Evolutionary conservation across 345 rosid genomes (phyloP).

Genomic region (Odontarrhena argentea): DNA sequence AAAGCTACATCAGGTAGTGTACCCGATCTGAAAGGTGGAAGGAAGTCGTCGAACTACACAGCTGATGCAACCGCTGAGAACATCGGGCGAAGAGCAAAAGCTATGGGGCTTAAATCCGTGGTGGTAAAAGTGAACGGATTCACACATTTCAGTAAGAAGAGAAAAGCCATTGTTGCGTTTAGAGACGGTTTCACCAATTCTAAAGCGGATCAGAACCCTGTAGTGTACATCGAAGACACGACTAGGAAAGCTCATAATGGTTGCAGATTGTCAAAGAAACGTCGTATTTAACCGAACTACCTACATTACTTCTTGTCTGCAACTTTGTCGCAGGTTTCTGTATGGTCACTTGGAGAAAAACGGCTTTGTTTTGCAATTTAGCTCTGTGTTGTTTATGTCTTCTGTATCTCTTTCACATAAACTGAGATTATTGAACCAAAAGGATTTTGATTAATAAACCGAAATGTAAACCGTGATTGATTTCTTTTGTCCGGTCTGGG

Average conservation of each 20-base stretch:
- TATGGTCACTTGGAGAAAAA: not conserved
- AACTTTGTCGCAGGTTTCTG: not conserved
- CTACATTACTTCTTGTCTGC: not conserved
- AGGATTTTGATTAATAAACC: conserved; percentile 20
- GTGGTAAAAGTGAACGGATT: conserved; percentile 86
- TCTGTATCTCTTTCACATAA: not conserved
- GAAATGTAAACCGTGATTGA: not conserved
- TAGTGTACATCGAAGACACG: conserved; percentile 76
- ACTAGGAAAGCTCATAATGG: conserved; percentile 88
- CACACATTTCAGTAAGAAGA: conserved; percentile 76
- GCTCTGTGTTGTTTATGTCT: conserved; percentile 30
- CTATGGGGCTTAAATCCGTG: conserved; percentile 74
- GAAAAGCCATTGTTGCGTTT: conserved; percentile 74
- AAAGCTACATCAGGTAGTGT: conserved; percentile 64
- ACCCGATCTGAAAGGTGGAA: conserved; percentile 59
- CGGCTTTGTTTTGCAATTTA: conserved; percentile 4
- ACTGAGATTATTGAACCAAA: not conserved
- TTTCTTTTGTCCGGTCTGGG: not conserved
- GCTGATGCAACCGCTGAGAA: conserved; percentile 94
- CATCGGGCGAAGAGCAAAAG: conserved; percentile 66
- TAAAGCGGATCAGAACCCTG: conserved; percentile 52
- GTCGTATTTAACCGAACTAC: conserved; percentile 52
- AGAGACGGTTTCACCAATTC: conserved; percentile 66
- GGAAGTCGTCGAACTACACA: conserved; percentile 61
- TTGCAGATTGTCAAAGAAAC: conserved; percentile 78